phyloP scores from a whole-genome alignment of 2,329 filamentous ascomycete species.

The Aspergillus udagawae region DNA sequence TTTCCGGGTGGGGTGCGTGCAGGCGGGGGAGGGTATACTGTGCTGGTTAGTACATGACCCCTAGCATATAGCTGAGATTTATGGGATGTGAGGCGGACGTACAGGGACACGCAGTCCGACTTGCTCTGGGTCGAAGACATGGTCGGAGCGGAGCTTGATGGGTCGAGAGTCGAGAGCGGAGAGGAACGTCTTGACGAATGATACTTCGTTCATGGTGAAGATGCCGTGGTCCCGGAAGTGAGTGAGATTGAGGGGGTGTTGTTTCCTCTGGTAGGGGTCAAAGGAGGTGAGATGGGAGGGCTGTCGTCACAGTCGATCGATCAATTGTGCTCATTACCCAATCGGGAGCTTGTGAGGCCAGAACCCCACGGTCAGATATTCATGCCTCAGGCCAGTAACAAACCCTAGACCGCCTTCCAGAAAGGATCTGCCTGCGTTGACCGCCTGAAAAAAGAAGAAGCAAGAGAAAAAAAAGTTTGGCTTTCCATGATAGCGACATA shows the following conservation, averaged over 20 bases:
- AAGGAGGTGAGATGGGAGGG: background rate
- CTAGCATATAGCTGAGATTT: background rate
- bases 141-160: constrained; percentile 77
- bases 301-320: constrained; percentile 1
- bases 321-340: constrained; percentile 12
- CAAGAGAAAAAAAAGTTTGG: constrained; percentile 26
- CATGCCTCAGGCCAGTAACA: constrained; percentile 1
- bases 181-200: constrained; percentile 82
- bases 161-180: constrained; percentile 72
- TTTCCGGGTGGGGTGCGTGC: constrained; percentile 38
- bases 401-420: constrained; percentile 16
- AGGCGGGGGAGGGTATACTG: constrained; percentile 48
- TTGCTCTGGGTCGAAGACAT: constrained; percentile 79
- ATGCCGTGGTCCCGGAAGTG: background rate
- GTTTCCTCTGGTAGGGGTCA: background rate
- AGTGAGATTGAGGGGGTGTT: background rate
- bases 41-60: background rate
- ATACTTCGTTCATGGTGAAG: constrained; percentile 68
- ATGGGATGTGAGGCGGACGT: constrained; percentile 31
- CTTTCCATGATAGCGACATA: constrained; percentile 14
- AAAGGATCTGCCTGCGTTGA: constrained; percentile 20
- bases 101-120: constrained; percentile 76
- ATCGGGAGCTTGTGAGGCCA: constrained; percentile 15
- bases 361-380: background rate
- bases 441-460: constrained; percentile 26